phyloP scores from a whole-genome alignment of 2,329 filamentous ascomycete species.

The Sclerotinia nivalis region DNA sequence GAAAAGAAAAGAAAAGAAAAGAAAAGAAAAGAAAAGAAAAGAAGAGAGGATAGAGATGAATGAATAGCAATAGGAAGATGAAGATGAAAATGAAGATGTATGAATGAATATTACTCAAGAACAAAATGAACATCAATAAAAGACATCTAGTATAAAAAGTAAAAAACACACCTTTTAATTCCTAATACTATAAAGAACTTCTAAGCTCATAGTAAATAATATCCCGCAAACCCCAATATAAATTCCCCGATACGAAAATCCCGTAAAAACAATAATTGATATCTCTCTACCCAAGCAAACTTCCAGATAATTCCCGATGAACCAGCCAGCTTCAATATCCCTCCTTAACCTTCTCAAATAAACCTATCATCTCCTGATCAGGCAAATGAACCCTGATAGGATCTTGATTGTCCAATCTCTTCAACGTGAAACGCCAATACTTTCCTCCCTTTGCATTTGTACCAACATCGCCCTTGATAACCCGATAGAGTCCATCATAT shows the following conservation, averaged over 20 bases:
- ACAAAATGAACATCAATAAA: too few relatives aligned
- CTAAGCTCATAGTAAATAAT: neutral
- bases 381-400: neutral
- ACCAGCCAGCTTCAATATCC: neutral
- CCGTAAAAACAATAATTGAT: neutral
- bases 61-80: too few relatives aligned
- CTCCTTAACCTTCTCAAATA: conserved; percentile 3
- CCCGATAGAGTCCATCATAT: conserved; percentile 12
- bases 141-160: too few relatives aligned
- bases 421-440: neutral
- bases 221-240: neutral
- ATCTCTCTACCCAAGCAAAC: neutral
- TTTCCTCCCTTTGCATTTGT: neutral
- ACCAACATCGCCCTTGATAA: too few relatives aligned
- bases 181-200: neutral
- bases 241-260: neutral
- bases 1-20: too few relatives aligned
- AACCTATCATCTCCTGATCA: too few relatives aligned
- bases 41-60: too few relatives aligned
- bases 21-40: too few relatives aligned
- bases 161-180: neutral
- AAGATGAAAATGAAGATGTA: too few relatives aligned
- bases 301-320: too few relatives aligned
- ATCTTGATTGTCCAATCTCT: neutral
- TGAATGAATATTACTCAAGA: too few relatives aligned